A percentile compares a stretch with the other conserved stretches of the same genome.
These are phyloP conservation scores for Lipomyces anomalus DNA, from an alignment of 805 yeast genomes.

Conservation along the genomic window DNA sequence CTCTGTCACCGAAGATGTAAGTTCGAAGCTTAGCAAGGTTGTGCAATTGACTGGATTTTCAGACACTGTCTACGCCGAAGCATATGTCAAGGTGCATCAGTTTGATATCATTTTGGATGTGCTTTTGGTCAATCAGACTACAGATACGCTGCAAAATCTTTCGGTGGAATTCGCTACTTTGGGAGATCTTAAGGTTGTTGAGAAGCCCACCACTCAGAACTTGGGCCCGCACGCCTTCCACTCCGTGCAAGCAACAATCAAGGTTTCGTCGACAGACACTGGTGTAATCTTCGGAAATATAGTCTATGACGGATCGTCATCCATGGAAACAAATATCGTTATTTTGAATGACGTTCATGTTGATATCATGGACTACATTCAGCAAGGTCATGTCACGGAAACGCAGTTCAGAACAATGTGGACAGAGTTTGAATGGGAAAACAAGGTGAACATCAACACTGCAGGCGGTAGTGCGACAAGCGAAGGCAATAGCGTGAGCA, in stretches of 20 bases:
- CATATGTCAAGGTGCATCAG: slow-evolving; percentile 91
- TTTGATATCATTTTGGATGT: slow-evolving; percentile 94
- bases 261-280: slow-evolving; percentile 95
- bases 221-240: slow-evolving; percentile 98
- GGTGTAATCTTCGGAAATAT: slow-evolving; percentile 97
- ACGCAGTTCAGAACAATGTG: slow-evolving; percentile 93
- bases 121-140: slow-evolving; percentile 88
- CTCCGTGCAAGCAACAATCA: slow-evolving; percentile 78
- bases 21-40: slow-evolving; percentile 80
- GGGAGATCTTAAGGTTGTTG: slow-evolving; percentile 93
- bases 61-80: slow-evolving; percentile 97
- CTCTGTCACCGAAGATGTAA: slow-evolving; percentile 42
- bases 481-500: slow-evolving; percentile 1
- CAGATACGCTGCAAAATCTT: slow-evolving; percentile 77
- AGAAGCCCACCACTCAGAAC: slow-evolving; percentile 81
- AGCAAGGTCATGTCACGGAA: slow-evolving; percentile 88
- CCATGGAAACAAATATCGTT: slow-evolving; percentile 82
- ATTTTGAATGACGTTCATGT: slow-evolving; percentile 91
- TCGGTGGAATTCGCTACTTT: slow-evolving; percentile 93
- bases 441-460: slow-evolving; percentile 72
- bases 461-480: slow-evolving; percentile 2
- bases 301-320: slow-evolving; percentile 92
- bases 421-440: slow-evolving; percentile 99
- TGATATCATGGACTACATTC: slow-evolving; percentile 94
- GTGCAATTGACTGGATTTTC: slow-evolving; percentile 96